Evolutionary conservation across 306 rosid genomes (phyloP).

Genomic region (Prunus padus): DNA sequence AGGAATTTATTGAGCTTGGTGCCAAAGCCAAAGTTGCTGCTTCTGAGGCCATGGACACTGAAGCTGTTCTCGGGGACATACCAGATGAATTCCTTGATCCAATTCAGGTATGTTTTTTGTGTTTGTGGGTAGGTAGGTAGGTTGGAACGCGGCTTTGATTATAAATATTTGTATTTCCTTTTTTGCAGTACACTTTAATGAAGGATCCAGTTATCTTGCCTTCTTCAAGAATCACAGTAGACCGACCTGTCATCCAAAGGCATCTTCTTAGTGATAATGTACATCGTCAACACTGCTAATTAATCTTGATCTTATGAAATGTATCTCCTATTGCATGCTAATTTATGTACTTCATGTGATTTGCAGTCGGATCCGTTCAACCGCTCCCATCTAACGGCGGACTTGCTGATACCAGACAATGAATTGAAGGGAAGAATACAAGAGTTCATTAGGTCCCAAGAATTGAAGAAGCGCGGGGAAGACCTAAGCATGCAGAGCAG

Average conservation of each 20-base stretch:
- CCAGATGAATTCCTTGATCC: slow-evolving; percentile 99
- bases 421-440: slow-evolving; percentile 74
- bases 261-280: slow-evolving; percentile 97
- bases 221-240: slow-evolving; percentile 86
- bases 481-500: slow-evolving; percentile 45
- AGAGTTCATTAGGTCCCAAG: slow-evolving; percentile 74
- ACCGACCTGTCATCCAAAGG: slow-evolving; percentile 93
- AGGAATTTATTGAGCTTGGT: slow-evolving; percentile 78
- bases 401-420: slow-evolving; percentile 74
- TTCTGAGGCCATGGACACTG: slow-evolving; percentile 89
- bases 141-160: neutral
- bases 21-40: slow-evolving; percentile 89
- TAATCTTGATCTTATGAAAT: neutral
- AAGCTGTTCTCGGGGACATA: slow-evolving; percentile 92
- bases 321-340: slow-evolving; percentile 4
- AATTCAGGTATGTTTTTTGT: slow-evolving; percentile 63
- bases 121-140: neutral
- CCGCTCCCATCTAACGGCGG: slow-evolving; percentile 88
- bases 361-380: slow-evolving; percentile 94
- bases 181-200: slow-evolving; percentile 88
- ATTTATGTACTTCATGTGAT: slow-evolving; percentile 14
- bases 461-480: slow-evolving; percentile 64
- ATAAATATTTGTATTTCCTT: neutral
- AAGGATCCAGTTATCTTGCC: slow-evolving; percentile 99
- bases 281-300: slow-evolving; percentile 12